Conservation (phyloP, 768 basidiomycete species). For the Tricholoma flavovirens region DNA sequence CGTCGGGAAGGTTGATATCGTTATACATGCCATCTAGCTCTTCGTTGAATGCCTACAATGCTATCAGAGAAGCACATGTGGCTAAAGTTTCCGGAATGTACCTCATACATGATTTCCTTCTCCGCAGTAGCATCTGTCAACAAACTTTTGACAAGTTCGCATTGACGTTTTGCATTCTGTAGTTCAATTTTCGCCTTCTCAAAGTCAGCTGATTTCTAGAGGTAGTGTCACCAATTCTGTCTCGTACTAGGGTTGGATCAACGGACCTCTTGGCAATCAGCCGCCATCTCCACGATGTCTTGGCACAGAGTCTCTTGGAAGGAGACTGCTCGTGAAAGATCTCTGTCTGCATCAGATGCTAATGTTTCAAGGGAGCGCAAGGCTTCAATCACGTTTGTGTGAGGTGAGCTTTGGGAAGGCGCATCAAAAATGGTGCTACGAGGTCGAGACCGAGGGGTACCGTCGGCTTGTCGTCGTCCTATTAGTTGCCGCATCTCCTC, state of each 20-base stretch:
- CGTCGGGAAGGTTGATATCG: constrained; percentile 73
- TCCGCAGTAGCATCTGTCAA: constrained; percentile 75
- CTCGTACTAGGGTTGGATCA: neutral
- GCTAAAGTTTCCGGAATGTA: constrained; percentile 21
- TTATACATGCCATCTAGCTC: constrained; percentile 90
- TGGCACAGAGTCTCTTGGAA: constrained; percentile 51
- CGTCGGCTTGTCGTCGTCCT: constrained; percentile 49
- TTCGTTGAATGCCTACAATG: constrained; percentile 80
- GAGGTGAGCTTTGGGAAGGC: constrained; percentile 18
- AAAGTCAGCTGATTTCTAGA: constrained; percentile 56
- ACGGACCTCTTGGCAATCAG: constrained; percentile 56
- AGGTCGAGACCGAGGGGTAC: constrained; percentile 42
- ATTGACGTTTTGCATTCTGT: constrained; percentile 64
- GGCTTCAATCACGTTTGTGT: constrained; percentile 28
- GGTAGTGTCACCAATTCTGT: neutral
- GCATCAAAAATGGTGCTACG: constrained; percentile 33
- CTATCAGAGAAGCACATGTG: neutral
- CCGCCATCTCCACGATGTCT: constrained; percentile 43
- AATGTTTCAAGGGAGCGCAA: constrained; percentile 47
- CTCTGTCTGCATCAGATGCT: constrained; percentile 51
- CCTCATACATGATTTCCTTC: constrained; percentile 93
- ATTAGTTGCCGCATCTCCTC: constrained; percentile 82
- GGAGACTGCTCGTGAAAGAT: constrained; percentile 44
- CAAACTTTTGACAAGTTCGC: constrained; percentile 73
- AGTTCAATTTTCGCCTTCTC: constrained; percentile 61